phyloP scores from a whole-genome alignment of 495 filamentous ascomycete species.

The Neurospora tetraspora region DNA sequence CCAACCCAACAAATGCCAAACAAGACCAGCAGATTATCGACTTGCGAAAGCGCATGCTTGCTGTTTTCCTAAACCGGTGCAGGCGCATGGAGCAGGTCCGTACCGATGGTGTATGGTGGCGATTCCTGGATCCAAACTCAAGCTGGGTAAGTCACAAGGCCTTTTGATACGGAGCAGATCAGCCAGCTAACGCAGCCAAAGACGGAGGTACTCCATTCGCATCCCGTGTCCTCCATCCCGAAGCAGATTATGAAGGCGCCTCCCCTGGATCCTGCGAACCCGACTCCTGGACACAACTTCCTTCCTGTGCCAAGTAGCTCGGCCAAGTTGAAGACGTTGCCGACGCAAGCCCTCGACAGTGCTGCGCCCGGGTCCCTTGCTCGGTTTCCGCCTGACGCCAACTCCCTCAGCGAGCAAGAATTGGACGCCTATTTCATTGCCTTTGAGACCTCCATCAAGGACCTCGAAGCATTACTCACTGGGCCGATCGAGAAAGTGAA shows the following conservation, averaged over 20 bases:
- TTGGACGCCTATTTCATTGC: conserved; percentile 91
- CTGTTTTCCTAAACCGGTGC: conserved; percentile 89
- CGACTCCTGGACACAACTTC: conserved; percentile 77
- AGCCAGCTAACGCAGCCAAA: conserved; percentile 34
- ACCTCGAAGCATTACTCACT: conserved; percentile 74
- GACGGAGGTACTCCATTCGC: conserved; percentile 85
- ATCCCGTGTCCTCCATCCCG: conserved; percentile 81
- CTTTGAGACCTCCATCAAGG: conserved; percentile 79
- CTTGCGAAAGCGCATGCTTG: conserved; percentile 87
- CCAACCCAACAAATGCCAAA: conserved; percentile 94
- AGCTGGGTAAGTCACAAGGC: conserved; percentile 71
- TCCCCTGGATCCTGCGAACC: conserved; percentile 84
- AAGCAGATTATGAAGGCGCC: conserved; percentile 91
- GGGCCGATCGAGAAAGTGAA: conserved; percentile 96
- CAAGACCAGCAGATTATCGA: conserved; percentile 96
- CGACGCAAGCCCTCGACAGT: conserved; percentile 27
- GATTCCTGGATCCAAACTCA: conserved; percentile 92
- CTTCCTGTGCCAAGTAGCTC: conserved; percentile 77
- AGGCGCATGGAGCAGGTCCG: conserved; percentile 84
- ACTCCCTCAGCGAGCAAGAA: conserved; percentile 72
- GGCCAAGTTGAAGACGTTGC: conserved; percentile 65
- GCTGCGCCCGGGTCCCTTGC: conserved; percentile 56
- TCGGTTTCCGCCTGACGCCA: conserved; percentile 73
- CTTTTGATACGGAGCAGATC: not conserved
- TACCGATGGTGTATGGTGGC: conserved; percentile 94